Conservation (phyloP, 495 filamentous ascomycete genomes). For the Aspergillus biplanus region DNA sequence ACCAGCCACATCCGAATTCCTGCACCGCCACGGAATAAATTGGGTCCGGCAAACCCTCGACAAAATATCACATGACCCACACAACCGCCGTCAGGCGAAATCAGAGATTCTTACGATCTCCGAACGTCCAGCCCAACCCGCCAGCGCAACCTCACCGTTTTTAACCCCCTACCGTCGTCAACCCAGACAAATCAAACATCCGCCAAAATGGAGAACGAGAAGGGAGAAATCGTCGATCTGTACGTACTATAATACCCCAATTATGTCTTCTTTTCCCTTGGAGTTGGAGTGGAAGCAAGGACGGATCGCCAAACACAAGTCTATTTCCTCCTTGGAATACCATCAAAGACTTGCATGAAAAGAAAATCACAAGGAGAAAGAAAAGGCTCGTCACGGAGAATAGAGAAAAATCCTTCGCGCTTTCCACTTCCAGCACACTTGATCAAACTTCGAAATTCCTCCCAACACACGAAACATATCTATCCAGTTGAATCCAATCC, state of each 20-base stretch:
- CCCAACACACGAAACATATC: background rate
- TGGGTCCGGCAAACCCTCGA: conserved; percentile 40
- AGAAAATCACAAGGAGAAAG: too few relatives aligned
- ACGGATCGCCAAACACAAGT: background rate
- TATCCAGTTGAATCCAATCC: background rate
- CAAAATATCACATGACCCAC: conserved; percentile 57
- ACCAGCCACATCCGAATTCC: conserved; percentile 3
- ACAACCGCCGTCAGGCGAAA: conserved; percentile 41
- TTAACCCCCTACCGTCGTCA: conserved; percentile 48
- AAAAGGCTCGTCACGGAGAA: too few relatives aligned
- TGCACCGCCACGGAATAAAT: conserved; percentile 5
- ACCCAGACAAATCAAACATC: conserved; percentile 51
- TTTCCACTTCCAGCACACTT: background rate
- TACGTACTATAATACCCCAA: conserved; percentile 50
- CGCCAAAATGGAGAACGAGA: conserved; percentile 91
- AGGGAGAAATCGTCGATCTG: conserved; percentile 99
- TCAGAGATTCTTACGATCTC: conserved; percentile 23
- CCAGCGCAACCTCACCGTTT: conserved; percentile 30
- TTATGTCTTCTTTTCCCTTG: conserved; percentile 16
- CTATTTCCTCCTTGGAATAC: background rate
- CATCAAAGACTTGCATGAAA: too few relatives aligned
- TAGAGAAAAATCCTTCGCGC: too few relatives aligned
- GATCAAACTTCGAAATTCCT: background rate
- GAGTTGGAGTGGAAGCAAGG: background rate
- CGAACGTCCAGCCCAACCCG: conserved; percentile 15